Conservation (phyloP, 163 green algal genomes). For the Scenedesmus sp. region DNA sequence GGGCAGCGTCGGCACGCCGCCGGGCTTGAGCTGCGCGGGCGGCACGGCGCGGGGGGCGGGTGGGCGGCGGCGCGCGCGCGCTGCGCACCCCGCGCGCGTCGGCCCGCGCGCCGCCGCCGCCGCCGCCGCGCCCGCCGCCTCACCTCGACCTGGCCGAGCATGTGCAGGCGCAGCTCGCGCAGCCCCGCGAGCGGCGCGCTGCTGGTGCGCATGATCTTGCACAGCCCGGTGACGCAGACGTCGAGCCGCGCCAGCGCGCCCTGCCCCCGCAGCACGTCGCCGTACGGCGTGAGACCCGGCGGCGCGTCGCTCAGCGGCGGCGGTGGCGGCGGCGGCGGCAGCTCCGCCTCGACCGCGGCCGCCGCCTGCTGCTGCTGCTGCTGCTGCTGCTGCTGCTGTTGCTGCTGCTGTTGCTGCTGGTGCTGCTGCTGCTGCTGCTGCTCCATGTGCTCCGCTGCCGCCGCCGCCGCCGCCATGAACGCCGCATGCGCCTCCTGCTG, state of each 20-base stretch:
- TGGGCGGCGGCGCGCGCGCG: too few species aligned
- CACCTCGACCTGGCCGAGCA: constrained; percentile 29
- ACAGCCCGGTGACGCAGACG: constrained; percentile 22
- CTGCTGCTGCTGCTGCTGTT: not conserved
- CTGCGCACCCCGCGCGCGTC: too few species aligned
- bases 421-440: constrained; percentile 14
- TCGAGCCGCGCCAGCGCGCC: not conserved
- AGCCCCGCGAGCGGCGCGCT: not conserved
- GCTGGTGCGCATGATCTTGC: constrained; percentile 10
- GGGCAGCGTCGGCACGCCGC: constrained; percentile 18
- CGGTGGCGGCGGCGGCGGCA: not conserved
- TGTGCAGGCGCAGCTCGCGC: constrained; percentile 7
- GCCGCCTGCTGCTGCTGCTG: not conserved
- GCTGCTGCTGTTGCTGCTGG: not conserved
- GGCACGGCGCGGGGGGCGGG: not conserved
- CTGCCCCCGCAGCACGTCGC: constrained; percentile 19
- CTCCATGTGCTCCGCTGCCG: not conserved
- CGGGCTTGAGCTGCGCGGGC: not conserved
- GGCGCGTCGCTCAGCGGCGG: not conserved
- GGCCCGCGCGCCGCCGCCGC: too few species aligned
- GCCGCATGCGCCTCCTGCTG: not conserved
- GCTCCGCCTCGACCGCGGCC: not conserved
- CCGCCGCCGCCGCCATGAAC: not conserved
- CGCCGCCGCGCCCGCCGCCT: not conserved
- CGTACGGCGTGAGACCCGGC: not conserved